Conservation (phyloP, 441 rosid genomes). For the Flueggea neowawraea region DNA sequence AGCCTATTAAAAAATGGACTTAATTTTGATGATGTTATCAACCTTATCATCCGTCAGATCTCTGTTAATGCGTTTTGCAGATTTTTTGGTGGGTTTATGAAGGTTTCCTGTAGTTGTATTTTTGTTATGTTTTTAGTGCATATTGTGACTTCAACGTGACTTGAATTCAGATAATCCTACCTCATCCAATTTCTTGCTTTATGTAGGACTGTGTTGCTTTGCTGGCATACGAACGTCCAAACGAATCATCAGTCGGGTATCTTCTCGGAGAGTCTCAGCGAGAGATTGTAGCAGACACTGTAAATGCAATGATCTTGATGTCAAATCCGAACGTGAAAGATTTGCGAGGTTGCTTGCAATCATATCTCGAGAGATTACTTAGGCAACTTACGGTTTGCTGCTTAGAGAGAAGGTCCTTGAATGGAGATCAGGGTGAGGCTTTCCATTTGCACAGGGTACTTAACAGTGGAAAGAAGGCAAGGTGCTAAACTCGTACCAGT, state of each 20-base stretch:
- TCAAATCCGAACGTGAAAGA: constrained; percentile 60
- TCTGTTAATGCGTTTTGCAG: too few species aligned
- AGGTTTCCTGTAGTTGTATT: too few species aligned
- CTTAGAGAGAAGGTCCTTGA: constrained; percentile 58
- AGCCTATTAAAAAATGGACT: too few species aligned
- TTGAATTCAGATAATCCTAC: not conserved
- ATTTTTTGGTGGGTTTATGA: too few species aligned
- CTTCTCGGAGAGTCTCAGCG: constrained; percentile 74
- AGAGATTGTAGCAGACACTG: constrained; percentile 82
- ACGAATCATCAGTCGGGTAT: constrained; percentile 62
- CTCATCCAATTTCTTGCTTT: not conserved
- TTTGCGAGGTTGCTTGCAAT: constrained; percentile 41
- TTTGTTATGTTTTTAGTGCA: not conserved
- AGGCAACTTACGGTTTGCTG: constrained; percentile 77
- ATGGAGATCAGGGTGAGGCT: constrained; percentile 77
- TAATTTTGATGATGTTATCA: too few species aligned
- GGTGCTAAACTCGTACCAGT: constrained; percentile 20
- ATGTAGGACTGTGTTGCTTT: constrained; percentile 79
- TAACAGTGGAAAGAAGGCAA: constrained; percentile 26
- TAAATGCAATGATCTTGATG: constrained; percentile 74
- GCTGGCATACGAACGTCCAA: constrained; percentile 73
- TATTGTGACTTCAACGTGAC: not conserved
- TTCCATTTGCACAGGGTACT: constrained; percentile 56
- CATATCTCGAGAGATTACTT: constrained; percentile 62
- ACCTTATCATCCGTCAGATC: too few species aligned